A percentile compares a stretch with the other conserved stretches of the same genome.
These are phyloP conservation scores for Talaromyces albobiverticillius DNA, from an alignment of 2,329 filamentous ascomycete genomes.

Conservation along the genomic window DNA sequence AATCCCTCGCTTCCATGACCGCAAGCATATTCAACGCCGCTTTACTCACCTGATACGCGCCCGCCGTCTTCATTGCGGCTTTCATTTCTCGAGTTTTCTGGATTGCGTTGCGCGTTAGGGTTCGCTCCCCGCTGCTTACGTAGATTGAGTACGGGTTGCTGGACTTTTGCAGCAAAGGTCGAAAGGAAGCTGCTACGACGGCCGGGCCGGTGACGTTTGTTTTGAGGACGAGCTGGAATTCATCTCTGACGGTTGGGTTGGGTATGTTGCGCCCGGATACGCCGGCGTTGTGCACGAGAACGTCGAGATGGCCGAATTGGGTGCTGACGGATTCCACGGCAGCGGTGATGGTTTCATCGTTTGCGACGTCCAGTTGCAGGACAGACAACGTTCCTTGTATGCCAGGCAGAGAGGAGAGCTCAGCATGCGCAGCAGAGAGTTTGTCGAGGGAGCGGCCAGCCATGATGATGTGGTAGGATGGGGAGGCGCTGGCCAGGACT, in stretches of 20 bases:
- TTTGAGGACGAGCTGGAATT: not conserved
- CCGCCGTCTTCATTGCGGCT: not conserved
- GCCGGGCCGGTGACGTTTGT: constrained; percentile 11
- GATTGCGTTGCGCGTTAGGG: not conserved
- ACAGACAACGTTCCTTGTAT: not conserved
- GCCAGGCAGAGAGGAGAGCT: not conserved
- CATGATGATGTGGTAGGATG: constrained; percentile 14
- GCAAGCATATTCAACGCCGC: constrained; percentile 13
- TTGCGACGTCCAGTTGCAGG: constrained; percentile 10
- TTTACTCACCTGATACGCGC: constrained; percentile 10
- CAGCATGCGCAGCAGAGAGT: not conserved
- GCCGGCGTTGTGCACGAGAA: constrained; percentile 48
- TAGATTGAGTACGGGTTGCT: constrained; percentile 3
- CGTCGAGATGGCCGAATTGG: constrained; percentile 32
- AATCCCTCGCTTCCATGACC: constrained; percentile 2
- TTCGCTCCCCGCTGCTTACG: constrained; percentile 6
- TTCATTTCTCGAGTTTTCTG: not conserved
- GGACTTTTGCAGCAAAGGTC: constrained; percentile 4
- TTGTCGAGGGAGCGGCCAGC: not conserved
- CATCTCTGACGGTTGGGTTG: not conserved
- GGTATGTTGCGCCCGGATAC: not conserved
- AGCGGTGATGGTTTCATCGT: constrained; percentile 8
- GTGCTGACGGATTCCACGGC: not conserved
- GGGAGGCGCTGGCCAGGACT: constrained; percentile 18
- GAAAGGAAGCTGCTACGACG: constrained; percentile 2